These are phyloP conservation scores for Nothomitra cinnamomea DNA, from an alignment of 2,329 filamentous ascomycete species.

Conservation along the genomic window DNA sequence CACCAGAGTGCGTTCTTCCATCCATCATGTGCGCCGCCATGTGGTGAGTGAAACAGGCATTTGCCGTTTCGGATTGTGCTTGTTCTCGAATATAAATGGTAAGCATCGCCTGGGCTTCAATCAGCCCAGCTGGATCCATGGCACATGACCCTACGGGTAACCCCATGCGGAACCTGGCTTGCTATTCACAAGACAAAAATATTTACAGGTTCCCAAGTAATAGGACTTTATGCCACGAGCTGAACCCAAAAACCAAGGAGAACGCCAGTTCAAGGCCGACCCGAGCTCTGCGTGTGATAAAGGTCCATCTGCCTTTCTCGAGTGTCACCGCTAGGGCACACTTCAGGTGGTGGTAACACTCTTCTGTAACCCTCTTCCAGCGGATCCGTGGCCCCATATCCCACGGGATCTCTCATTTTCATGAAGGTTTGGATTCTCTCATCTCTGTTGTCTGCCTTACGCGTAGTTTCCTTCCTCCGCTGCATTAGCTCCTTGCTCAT, in stretches of 20 bases:
- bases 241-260: background rate
- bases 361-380: constrained; percentile 27
- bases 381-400: constrained; percentile 26
- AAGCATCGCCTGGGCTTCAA: too few species aligned
- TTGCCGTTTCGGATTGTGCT: too few species aligned
- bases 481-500: constrained; percentile 42
- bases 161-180: too few species aligned
- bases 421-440: constrained; percentile 61
- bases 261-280: background rate
- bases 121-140: too few species aligned
- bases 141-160: too few species aligned
- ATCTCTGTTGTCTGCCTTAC: constrained; percentile 17
- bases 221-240: too few species aligned
- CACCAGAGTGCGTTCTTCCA: too few species aligned
- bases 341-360: constrained; percentile 28
- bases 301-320: background rate
- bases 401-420: constrained; percentile 46
- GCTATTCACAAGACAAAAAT: too few species aligned
- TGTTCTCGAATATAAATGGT: too few species aligned
- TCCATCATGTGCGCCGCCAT: too few species aligned
- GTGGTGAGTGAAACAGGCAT: too few species aligned
- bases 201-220: too few species aligned
- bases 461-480: constrained; percentile 27
- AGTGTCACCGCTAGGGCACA: constrained; percentile 27
- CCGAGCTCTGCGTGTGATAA: background rate